phyloP scores from a whole-genome alignment of 2,329 filamentous ascomycete genomes.

The Tolypocladium ophioglossoides region DNA sequence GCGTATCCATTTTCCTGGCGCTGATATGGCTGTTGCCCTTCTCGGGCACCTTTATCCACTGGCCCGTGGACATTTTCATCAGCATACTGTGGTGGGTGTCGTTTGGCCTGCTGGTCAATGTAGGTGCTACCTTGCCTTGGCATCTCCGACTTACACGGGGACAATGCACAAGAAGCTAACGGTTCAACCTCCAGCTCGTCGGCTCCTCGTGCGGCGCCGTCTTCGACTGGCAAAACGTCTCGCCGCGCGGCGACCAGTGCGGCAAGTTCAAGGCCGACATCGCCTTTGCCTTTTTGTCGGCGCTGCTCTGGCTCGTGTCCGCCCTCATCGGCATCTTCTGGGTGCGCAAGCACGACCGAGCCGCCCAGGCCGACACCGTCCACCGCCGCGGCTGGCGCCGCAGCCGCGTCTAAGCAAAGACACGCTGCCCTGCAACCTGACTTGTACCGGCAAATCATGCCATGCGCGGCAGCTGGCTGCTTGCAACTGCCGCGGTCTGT shows the following conservation, averaged over 20 bases:
- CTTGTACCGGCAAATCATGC: not conserved
- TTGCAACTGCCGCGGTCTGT: not conserved
- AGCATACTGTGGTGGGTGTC: slow-evolving; percentile 59
- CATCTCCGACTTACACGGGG: not conserved
- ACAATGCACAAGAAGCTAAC: slow-evolving; percentile 2
- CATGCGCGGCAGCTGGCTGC: not conserved
- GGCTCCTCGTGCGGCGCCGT: slow-evolving; percentile 41
- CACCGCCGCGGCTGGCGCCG: slow-evolving; percentile 30
- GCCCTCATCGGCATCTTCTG: slow-evolving; percentile 46
- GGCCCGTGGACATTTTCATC: slow-evolving; percentile 60
- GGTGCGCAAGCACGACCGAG: slow-evolving; percentile 31
- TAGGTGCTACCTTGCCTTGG: slow-evolving; percentile 31
- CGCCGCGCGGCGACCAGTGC: slow-evolving; percentile 41
- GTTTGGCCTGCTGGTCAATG: slow-evolving; percentile 56
- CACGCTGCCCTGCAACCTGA: not conserved
- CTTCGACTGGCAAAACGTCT: slow-evolving; percentile 50
- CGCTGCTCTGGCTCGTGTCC: slow-evolving; percentile 59
- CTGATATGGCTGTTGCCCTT: slow-evolving; percentile 67
- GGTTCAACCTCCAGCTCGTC: slow-evolving; percentile 20
- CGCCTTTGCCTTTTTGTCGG: slow-evolving; percentile 62
- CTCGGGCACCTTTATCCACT: slow-evolving; percentile 55
- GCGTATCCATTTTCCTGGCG: slow-evolving; percentile 55
- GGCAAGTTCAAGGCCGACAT: slow-evolving; percentile 60
- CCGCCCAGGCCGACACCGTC: slow-evolving; percentile 17
- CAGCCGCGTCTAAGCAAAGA: slow-evolving; percentile 24